Evolutionary conservation across 805 yeast genomes (phyloP).

Genomic region (Candida dajiaensis): DNA sequence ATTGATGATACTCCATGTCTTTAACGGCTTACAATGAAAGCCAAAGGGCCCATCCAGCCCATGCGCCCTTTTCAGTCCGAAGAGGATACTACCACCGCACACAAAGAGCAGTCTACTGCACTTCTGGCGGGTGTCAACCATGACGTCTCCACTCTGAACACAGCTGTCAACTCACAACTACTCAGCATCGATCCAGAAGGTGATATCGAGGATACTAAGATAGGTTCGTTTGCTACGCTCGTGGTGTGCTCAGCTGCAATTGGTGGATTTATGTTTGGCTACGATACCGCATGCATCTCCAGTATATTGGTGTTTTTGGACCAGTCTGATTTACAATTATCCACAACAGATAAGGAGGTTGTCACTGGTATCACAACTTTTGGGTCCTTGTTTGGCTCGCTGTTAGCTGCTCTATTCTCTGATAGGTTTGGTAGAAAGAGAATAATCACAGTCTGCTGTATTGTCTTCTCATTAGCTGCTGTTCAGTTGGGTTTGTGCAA

Average conservation of each 20-base stretch:
- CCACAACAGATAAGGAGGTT: slow-evolving; percentile 31
- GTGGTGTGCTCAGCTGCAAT: slow-evolving; percentile 37
- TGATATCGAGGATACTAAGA: slow-evolving; percentile 13
- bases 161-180: background rate
- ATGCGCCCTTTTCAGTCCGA: background rate
- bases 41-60: background rate
- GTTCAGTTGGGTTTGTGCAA: slow-evolving; percentile 39
- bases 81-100: background rate
- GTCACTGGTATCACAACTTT: slow-evolving; percentile 43
- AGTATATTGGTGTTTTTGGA: slow-evolving; percentile 48
- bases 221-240: slow-evolving; percentile 12
- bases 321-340: slow-evolving; percentile 30
- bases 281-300: slow-evolving; percentile 60
- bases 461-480: slow-evolving; percentile 42
- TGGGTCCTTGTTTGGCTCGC: slow-evolving; percentile 50
- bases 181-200: background rate
- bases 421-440: slow-evolving; percentile 41
- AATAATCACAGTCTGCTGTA: slow-evolving; percentile 36
- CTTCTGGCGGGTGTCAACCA: background rate
- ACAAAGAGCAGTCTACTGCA: background rate
- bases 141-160: background rate
- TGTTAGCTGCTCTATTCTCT: slow-evolving; percentile 43
- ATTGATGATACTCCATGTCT: no score
- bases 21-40: no score
- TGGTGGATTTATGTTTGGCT: slow-evolving; percentile 60